A percentile compares a stretch with the other conserved stretches of the same genome.
These are phyloP conservation scores for Breviolum minutum DNA, from an alignment of 73 alveolate genomes.

Conservation along the genomic window DNA sequence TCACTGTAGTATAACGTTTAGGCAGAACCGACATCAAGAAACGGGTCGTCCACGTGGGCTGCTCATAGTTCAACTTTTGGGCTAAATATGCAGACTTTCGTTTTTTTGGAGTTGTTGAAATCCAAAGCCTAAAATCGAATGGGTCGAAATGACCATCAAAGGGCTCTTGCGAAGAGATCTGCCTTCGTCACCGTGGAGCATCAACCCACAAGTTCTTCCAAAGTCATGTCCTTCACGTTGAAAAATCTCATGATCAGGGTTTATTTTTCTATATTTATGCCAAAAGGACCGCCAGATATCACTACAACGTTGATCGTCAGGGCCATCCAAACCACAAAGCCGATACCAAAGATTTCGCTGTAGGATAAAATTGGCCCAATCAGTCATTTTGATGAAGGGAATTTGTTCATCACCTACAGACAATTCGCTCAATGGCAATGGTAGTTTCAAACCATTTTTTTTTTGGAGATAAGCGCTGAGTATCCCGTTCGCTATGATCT, in stretches of 20 bases:
- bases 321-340: neutral
- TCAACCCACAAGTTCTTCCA: neutral
- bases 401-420: neutral
- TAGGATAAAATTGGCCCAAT: neutral
- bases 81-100: neutral
- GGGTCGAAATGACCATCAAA: neutral
- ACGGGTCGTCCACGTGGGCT: slow-evolving; percentile 1
- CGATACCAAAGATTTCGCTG: neutral
- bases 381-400: neutral
- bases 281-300: neutral
- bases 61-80: slow-evolving; percentile 6
- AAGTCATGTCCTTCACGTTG: neutral
- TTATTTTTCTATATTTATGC: neutral
- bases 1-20: neutral
- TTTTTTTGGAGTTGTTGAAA: neutral
- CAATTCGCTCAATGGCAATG: neutral
- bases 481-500: neutral
- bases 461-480: neutral
- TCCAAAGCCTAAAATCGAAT: neutral
- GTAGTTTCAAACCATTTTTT: no score
- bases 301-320: neutral
- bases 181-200: slow-evolving; percentile 52
- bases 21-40: neutral
- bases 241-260: neutral
- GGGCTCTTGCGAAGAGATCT: neutral